phyloP scores from a whole-genome alignment of 2,329 filamentous ascomycete genomes.

The Monilinia aucupariae region DNA sequence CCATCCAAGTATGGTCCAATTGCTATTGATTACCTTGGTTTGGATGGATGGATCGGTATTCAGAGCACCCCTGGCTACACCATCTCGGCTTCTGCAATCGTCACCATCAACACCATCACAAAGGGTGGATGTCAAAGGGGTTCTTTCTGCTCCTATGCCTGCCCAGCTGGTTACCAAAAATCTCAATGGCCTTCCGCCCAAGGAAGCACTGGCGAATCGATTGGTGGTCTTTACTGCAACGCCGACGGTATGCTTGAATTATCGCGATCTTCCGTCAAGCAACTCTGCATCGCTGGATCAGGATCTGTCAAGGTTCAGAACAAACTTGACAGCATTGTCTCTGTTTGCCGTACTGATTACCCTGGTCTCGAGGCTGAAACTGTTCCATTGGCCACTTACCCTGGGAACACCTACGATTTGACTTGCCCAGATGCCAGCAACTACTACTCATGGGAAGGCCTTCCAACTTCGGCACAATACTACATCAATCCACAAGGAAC shows the following conservation, averaged over 20 bases:
- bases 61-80: slow-evolving; percentile 56
- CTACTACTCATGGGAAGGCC: slow-evolving; percentile 75
- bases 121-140: slow-evolving; percentile 56
- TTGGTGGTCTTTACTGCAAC: slow-evolving; percentile 84
- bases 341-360: slow-evolving; percentile 93
- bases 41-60: slow-evolving; percentile 75
- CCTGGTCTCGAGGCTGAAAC: slow-evolving; percentile 87
- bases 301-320: slow-evolving; percentile 71
- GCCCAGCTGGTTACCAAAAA: slow-evolving; percentile 88
- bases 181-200: slow-evolving; percentile 79
- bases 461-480: slow-evolving; percentile 83
- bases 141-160: slow-evolving; percentile 86
- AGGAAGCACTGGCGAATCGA: slow-evolving; percentile 73
- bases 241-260: slow-evolving; percentile 65
- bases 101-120: slow-evolving; percentile 59
- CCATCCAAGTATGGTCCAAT: slow-evolving; percentile 78
- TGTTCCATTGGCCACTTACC: slow-evolving; percentile 60
- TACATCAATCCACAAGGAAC: slow-evolving; percentile 86
- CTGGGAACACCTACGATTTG: slow-evolving; percentile 57
- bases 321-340: slow-evolving; percentile 58
- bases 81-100: slow-evolving; percentile 48
- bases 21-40: slow-evolving; percentile 59
- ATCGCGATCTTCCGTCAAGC: slow-evolving; percentile 61
- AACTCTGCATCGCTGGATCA: slow-evolving; percentile 66
- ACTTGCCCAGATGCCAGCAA: slow-evolving; percentile 65